These are phyloP conservation scores for Phytopythium helicoides DNA, from an alignment of 352 stramenopile species.

Conservation along the genomic window DNA sequence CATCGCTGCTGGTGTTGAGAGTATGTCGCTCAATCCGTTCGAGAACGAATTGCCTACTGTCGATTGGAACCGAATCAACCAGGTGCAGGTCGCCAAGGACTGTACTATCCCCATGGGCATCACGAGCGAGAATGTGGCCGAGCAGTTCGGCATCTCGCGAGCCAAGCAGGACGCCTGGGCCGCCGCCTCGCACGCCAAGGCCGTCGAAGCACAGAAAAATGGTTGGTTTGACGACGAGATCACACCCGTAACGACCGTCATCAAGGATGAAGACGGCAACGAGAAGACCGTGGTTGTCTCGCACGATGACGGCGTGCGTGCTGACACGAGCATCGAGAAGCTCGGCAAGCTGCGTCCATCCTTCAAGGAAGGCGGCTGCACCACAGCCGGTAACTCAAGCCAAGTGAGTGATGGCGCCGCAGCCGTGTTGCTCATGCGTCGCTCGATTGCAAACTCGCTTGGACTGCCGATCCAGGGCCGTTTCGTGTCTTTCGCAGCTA, in stretches of 20 bases:
- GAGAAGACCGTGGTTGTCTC: slow-evolving; percentile 79
- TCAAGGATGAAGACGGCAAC: slow-evolving; percentile 91
- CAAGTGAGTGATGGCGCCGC: slow-evolving; percentile 97
- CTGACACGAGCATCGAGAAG: slow-evolving; percentile 77
- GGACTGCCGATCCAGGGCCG: slow-evolving; percentile 92
- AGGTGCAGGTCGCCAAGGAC: slow-evolving; percentile 94
- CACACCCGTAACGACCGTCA: slow-evolving; percentile 79
- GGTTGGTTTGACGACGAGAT: slow-evolving; percentile 96
- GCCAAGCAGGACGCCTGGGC: slow-evolving; percentile 95
- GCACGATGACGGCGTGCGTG: slow-evolving; percentile 74
- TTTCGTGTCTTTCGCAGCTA: slow-evolving; percentile 90
- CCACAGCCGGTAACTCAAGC: slow-evolving; percentile 96
- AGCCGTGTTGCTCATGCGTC: slow-evolving; percentile 92
- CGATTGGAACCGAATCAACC: slow-evolving; percentile 88
- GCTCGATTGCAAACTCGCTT: slow-evolving; percentile 91
- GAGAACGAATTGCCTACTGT: slow-evolving; percentile 93
- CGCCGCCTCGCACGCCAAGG: slow-evolving; percentile 91
- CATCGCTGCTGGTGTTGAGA: slow-evolving; percentile 91
- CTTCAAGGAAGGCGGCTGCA: slow-evolving; percentile 98
- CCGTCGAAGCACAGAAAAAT: slow-evolving; percentile 87
- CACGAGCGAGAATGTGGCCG: slow-evolving; percentile 97
- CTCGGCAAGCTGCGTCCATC: slow-evolving; percentile 93
- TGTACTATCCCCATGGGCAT: slow-evolving; percentile 96
- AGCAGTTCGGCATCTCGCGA: slow-evolving; percentile 93
- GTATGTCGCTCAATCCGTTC: slow-evolving; percentile 96